phyloP scores from a whole-genome alignment of 2,329 filamentous ascomycete genomes.

The Neoascochyta sp. region DNA sequence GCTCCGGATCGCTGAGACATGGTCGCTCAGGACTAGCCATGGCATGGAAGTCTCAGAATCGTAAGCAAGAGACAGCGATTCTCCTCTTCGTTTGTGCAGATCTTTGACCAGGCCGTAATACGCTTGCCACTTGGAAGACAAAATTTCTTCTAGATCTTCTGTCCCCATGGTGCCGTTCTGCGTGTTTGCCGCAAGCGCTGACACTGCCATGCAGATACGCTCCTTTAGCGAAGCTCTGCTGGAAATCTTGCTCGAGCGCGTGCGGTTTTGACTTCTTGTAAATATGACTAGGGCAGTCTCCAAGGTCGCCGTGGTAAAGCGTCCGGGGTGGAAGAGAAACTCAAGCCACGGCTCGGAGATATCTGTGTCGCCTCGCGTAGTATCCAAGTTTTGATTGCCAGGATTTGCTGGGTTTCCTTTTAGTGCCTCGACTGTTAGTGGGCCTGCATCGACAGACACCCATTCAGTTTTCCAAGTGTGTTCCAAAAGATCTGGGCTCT shows the following conservation, averaged over 20 bases:
- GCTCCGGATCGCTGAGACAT: slow-evolving; percentile 71
- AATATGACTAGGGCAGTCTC: slow-evolving; percentile 83
- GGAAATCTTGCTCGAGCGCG: slow-evolving; percentile 8
- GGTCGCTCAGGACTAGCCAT: slow-evolving; percentile 82
- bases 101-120: slow-evolving; percentile 85
- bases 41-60: slow-evolving; percentile 68
- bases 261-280: slow-evolving; percentile 56
- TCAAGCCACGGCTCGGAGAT: slow-evolving; percentile 75
- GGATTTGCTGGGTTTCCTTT: slow-evolving; percentile 39
- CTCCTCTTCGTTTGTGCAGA: slow-evolving; percentile 78
- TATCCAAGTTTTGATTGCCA: slow-evolving; percentile 31
- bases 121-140: slow-evolving; percentile 80
- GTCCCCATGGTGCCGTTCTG: slow-evolving; percentile 68
- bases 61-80: slow-evolving; percentile 72
- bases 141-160: slow-evolving; percentile 67
- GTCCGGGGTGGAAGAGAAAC: slow-evolving; percentile 76
- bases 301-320: slow-evolving; percentile 74
- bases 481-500: slow-evolving; percentile 60
- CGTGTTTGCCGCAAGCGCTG: slow-evolving; percentile 63
- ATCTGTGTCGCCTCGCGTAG: slow-evolving; percentile 49
- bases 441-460: slow-evolving; percentile 44
- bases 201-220: slow-evolving; percentile 69
- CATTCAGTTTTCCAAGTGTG: slow-evolving; percentile 62
- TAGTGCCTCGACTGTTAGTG: slow-evolving; percentile 41
- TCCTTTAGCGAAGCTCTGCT: slow-evolving; percentile 63